Percentiles rank a stretch among this genome's conserved stretches.
Evolutionary conservation across 306 rosid species (phyloP).

Genomic region (Sicyos edulis): DNA sequence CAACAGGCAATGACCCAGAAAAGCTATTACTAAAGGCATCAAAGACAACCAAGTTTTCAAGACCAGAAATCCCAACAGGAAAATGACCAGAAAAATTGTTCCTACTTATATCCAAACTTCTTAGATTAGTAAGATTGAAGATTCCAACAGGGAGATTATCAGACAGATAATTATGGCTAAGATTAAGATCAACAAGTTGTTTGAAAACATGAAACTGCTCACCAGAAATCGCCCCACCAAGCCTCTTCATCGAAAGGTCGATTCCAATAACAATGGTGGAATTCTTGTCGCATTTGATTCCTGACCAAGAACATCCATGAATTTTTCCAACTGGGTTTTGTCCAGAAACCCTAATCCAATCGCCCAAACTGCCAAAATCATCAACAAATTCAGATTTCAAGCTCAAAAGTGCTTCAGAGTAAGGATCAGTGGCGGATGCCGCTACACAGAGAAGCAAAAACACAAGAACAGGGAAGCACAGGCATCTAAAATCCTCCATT

Average conservation of each 20-base stretch:
- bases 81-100: conserved; percentile 85
- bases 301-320: conserved; percentile 80
- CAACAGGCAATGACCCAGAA: conserved; percentile 61
- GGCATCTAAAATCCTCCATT: conserved; percentile 60
- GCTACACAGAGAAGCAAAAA: conserved; percentile 32
- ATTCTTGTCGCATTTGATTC: conserved; percentile 56
- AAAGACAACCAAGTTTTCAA: conserved; percentile 41
- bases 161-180: conserved; percentile 66
- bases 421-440: conserved; percentile 50
- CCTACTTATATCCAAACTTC: conserved; percentile 64
- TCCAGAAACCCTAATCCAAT: conserved; percentile 53
- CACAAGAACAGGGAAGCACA: conserved; percentile 36
- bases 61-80: conserved; percentile 49
- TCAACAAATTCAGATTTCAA: conserved; percentile 66
- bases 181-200: conserved; percentile 57
- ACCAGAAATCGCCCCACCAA: conserved; percentile 53
- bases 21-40: conserved; percentile 94
- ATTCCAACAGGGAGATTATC: conserved; percentile 57
- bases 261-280: conserved; percentile 49
- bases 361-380: conserved; percentile 41
- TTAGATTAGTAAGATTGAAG: conserved; percentile 59
- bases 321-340: conserved; percentile 37
- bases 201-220: conserved; percentile 52
- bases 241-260: conserved; percentile 68
- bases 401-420: conserved; percentile 66